phyloP scores from a whole-genome alignment of 345 rosid genomes.

The Citrus sp. region DNA sequence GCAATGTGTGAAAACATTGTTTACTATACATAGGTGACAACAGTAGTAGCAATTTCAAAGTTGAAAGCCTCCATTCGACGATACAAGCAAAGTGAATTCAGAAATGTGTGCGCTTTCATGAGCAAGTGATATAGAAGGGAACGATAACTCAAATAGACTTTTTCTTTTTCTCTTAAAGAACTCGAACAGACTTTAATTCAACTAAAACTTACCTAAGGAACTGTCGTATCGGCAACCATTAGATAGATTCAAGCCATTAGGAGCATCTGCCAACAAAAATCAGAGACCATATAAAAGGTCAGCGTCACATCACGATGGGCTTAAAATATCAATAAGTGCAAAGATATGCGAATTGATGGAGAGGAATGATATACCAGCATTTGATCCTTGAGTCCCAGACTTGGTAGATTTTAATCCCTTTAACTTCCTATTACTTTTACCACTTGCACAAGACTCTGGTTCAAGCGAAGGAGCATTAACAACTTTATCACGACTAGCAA shows the following conservation, averaged over 20 bases:
- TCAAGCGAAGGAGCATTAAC: slow-evolving; percentile 21
- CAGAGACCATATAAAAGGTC: slow-evolving; percentile 9
- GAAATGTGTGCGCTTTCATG: background rate
- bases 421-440: slow-evolving; percentile 32
- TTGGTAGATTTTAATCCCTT: slow-evolving; percentile 36
- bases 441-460: slow-evolving; percentile 24
- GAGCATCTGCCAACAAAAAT: slow-evolving; percentile 33
- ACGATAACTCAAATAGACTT: background rate
- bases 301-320: background rate
- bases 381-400: slow-evolving; percentile 25
- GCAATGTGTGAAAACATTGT: slow-evolving; percentile 7
- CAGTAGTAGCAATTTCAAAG: background rate
- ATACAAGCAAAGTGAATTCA: background rate
- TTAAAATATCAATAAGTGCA: background rate
- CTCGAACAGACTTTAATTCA: background rate
- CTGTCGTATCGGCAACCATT: slow-evolving; percentile 63
- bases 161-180: background rate
- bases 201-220: slow-evolving; percentile 49
- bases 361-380: slow-evolving; percentile 35
- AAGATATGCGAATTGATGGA: background rate
- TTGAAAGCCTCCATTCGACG: background rate
- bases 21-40: background rate
- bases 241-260: slow-evolving; percentile 32
- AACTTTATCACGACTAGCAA: slow-evolving; percentile 21
- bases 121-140: background rate